Conservation (phyloP, 179 eudicot genomes). For the Corrigiola litoralis region DNA sequence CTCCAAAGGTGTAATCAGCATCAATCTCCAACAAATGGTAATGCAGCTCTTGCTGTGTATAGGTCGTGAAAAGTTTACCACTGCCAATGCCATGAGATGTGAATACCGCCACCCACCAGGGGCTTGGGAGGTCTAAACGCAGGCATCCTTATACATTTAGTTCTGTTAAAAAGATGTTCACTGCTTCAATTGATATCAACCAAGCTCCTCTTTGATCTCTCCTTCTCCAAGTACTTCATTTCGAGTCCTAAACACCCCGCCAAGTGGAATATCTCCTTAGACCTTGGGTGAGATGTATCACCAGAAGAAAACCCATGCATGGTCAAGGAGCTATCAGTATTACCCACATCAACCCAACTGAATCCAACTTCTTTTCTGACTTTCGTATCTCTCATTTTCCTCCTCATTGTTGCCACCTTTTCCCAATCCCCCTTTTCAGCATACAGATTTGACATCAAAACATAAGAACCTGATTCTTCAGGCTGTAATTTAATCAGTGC, state of each 20-base stretch:
- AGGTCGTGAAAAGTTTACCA: background rate
- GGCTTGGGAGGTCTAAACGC: background rate
- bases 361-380: slow-evolving; percentile 78
- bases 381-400: slow-evolving; percentile 60
- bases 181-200: slow-evolving; percentile 11
- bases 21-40: too few species aligned
- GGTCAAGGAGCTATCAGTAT: slow-evolving; percentile 34
- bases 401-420: slow-evolving; percentile 61
- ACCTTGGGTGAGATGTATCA: slow-evolving; percentile 64
- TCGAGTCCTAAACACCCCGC: slow-evolving; percentile 57
- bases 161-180: background rate
- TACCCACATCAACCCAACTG: slow-evolving; percentile 84
- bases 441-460: slow-evolving; percentile 75
- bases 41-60: background rate
- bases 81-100: background rate
- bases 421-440: slow-evolving; percentile 94
- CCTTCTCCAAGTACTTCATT: slow-evolving; percentile 42
- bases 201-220: slow-evolving; percentile 11
- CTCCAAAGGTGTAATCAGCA: too few species aligned
- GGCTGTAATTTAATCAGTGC: slow-evolving; percentile 66
- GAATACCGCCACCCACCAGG: background rate
- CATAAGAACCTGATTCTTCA: slow-evolving; percentile 69
- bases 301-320: slow-evolving; percentile 75
- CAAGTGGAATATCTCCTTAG: slow-evolving; percentile 55
- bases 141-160: background rate